A percentile compares a stretch with the other conserved stretches of the same genome.
phyloP scores from a whole-genome alignment of 2,329 filamentous ascomycete species.

The Calonectria pseudoturangicola region DNA sequence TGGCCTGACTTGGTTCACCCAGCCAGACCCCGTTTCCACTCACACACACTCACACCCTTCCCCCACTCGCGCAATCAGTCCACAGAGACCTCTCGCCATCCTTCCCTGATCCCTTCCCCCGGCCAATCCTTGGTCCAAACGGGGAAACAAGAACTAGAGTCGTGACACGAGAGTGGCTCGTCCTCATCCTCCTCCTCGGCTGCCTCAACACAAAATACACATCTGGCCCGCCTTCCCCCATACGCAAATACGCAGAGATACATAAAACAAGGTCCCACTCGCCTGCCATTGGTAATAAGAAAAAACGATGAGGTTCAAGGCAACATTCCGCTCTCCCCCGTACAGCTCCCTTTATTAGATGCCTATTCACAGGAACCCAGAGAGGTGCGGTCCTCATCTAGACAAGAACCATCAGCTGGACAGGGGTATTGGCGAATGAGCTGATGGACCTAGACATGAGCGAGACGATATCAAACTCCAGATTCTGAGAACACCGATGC shows the following conservation, averaged over 20 bases:
- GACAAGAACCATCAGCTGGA: conserved; percentile 55
- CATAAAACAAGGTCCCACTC: conserved; percentile 60
- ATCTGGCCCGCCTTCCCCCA: conserved; percentile 57
- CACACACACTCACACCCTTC: conserved; percentile 52
- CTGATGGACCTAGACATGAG: conserved; percentile 56
- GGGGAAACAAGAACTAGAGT: conserved; percentile 47
- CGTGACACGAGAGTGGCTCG: conserved; percentile 31
- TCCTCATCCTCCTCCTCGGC: conserved; percentile 53
- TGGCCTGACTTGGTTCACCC: conserved; percentile 58
- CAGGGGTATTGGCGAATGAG: conserved; percentile 51
- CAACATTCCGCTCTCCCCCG: conserved; percentile 46
- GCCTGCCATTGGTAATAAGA: conserved; percentile 57
- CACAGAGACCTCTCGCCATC: conserved; percentile 47
- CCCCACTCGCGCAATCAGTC: conserved; percentile 50
- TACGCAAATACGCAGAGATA: conserved; percentile 58
- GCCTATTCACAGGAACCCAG: conserved; percentile 45
- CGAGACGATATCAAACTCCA: conserved; percentile 65
- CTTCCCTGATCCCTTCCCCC: conserved; percentile 51
- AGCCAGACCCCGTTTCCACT: conserved; percentile 52
- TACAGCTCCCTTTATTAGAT: conserved; percentile 31
- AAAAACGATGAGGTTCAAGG: conserved; percentile 54
- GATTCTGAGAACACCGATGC: conserved; percentile 63
- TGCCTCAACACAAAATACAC: conserved; percentile 53
- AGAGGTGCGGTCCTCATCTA: conserved; percentile 46
- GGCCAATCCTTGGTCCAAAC: conserved; percentile 47